A percentile compares a stretch with the other conserved stretches of the same genome.
Evolutionary conservation across 495 filamentous ascomycete genomes (phyloP).

Genomic region (Clavariopsis aquatica): DNA sequence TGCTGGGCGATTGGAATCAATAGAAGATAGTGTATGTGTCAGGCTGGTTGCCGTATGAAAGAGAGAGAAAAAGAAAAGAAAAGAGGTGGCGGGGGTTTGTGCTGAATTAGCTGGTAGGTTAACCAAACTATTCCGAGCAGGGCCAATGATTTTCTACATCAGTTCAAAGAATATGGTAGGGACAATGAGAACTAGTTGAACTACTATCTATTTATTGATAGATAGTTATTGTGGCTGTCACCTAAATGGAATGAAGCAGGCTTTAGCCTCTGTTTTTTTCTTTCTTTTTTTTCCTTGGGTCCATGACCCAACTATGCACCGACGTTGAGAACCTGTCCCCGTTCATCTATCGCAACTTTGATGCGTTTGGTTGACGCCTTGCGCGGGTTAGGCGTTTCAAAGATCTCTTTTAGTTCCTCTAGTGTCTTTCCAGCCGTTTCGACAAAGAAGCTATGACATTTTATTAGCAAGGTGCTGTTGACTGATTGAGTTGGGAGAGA

Average conservation of each 20-base stretch:
- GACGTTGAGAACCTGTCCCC: constrained; percentile 18
- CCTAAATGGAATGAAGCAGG: no score
- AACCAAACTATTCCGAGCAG: no score
- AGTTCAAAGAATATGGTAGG: no score
- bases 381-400: constrained; percentile 10
- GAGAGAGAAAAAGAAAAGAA: no score
- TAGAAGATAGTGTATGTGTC: neutral
- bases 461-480: neutral
- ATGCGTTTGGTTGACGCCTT: constrained; percentile 13
- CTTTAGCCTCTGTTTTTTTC: no score
- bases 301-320: neutral
- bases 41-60: neutral
- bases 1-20: neutral
- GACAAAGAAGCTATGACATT: constrained; percentile 7
- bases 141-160: no score
- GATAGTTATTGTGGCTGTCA: no score
- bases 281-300: no score
- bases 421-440: constrained; percentile 21
- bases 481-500: neutral
- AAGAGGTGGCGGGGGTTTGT: no score
- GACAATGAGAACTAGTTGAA: no score
- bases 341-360: constrained; percentile 12
- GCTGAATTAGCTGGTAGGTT: no score
- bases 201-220: no score
- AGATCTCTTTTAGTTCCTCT: constrained; percentile 22